Evolutionary conservation across 345 rosid species (phyloP).

Genomic region (Euphorbia peplus): DNA sequence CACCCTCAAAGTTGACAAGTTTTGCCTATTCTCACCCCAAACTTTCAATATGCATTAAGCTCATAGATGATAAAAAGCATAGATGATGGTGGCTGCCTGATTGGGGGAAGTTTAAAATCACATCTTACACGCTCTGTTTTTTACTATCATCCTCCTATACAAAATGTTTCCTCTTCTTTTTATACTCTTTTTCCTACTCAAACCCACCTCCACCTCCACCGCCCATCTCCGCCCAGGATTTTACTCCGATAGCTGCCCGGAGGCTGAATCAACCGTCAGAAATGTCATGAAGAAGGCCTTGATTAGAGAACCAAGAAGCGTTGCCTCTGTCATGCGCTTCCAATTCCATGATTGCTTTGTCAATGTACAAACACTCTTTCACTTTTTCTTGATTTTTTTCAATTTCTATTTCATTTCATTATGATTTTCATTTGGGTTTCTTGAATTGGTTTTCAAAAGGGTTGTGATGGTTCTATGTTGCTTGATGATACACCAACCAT

Average conservation of each 20-base stretch:
- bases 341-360: constrained; percentile 97
- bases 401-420: background rate
- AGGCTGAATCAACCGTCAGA: constrained; percentile 66
- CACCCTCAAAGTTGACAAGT: too few species aligned
- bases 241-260: constrained; percentile 71
- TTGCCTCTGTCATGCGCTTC: constrained; percentile 92
- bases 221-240: constrained; percentile 52
- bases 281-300: constrained; percentile 53
- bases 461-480: constrained; percentile 81
- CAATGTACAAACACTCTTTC: constrained; percentile 39
- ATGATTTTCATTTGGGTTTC: background rate
- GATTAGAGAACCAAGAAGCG: constrained; percentile 68
- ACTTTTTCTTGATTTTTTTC: background rate
- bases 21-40: too few species aligned
- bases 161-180: constrained; percentile 19
- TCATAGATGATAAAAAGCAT: constrained; percentile 9
- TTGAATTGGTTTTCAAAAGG: constrained; percentile 34
- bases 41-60: too few species aligned
- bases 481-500: constrained; percentile 79
- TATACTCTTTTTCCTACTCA: constrained; percentile 24
- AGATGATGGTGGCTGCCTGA: too few species aligned
- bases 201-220: constrained; percentile 12
- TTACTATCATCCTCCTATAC: background rate
- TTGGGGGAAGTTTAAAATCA: constrained; percentile 12
- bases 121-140: background rate